Conservation (phyloP, 129 eudicot species). For the Saussurea involucrata region DNA sequence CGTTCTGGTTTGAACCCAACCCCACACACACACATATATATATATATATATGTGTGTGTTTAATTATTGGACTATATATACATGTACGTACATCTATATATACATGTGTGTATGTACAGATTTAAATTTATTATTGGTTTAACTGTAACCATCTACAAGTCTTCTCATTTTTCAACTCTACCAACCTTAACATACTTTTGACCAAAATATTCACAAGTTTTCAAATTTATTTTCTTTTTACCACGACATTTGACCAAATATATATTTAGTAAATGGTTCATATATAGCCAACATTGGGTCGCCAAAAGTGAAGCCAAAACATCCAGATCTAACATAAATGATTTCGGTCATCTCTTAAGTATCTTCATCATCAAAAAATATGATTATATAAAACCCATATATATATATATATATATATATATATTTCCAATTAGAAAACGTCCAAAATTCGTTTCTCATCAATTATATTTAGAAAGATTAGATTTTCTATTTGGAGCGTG, state of each 20-base stretch:
- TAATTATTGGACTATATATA: too few relatives aligned
- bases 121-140: neutral
- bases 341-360: neutral
- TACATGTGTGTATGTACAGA: neutral
- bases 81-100: too few relatives aligned
- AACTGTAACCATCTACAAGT: neutral
- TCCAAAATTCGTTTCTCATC: neutral
- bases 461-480: neutral
- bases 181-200: slow-evolving; percentile 19
- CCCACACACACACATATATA: too few relatives aligned
- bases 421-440: neutral
- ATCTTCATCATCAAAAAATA: slow-evolving; percentile 2
- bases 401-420: too few relatives aligned
- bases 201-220: slow-evolving; percentile 3
- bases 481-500: neutral
- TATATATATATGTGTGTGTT: too few relatives aligned
- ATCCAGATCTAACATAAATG: neutral
- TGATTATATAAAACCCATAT: too few relatives aligned
- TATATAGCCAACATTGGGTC: slow-evolving; percentile 3
- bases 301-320: slow-evolving; percentile 17
- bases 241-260: neutral
- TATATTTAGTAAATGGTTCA: neutral
- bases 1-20: too few relatives aligned
- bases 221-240: neutral
- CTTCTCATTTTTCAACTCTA: slow-evolving; percentile 19